Base-by-base conservation (phyloP, 1,284 basidiomycete genomes). In the Athelia psychrophila region DNA sequence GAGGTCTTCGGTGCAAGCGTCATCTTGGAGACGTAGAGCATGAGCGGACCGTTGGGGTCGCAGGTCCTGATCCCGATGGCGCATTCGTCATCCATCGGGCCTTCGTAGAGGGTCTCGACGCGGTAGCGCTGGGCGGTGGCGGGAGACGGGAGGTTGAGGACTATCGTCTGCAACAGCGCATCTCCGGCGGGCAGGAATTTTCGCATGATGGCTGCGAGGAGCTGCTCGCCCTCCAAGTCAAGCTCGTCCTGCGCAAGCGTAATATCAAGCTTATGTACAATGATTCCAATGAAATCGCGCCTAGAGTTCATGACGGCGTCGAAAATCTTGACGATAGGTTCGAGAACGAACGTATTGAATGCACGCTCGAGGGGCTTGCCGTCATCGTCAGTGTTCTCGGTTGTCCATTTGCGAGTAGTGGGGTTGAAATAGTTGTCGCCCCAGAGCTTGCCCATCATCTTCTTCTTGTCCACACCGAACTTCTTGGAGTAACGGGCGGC, bases 341-440 rank as follows among this genome's bases (percentile, higher is more conserved):
- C 97, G 63, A 99, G 91, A 57, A 99, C 93, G 77, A 99, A 99
- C 79, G 80, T 77, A 77, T 92, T 95, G 83, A 95, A 96, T 51
- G 92, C 90, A 75, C 91, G 93, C 65, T 95, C 97, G 57, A 97
- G 88, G 23, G 72, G 75, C 71, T 95, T 95, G 69, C 93, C 94
- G 64, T 96, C 92, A 55, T 85, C 82, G 63, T 88, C 88, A 33
- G 74, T 77, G 62, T 73, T 62, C 72, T 90, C 91, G 58, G 91
- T 94, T 50, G 92, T 82, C 97, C 97, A 99, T 78, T 99, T 99
- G 76, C 89, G 90, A 55, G 96, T 98, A 61, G 89, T 84, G 59
- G 95, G 92, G 83, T 99, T 99, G 84, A 99, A 99, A 82, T 79
- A 99, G 83, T 98, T 98, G 83, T 99, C 97, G 55, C 97, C 97